Evolutionary conservation across 2,329 filamentous ascomycete species (phyloP), one percentile per base, ranked within the genome.

Genomic region (Dactylella cylindrospora): DNA sequence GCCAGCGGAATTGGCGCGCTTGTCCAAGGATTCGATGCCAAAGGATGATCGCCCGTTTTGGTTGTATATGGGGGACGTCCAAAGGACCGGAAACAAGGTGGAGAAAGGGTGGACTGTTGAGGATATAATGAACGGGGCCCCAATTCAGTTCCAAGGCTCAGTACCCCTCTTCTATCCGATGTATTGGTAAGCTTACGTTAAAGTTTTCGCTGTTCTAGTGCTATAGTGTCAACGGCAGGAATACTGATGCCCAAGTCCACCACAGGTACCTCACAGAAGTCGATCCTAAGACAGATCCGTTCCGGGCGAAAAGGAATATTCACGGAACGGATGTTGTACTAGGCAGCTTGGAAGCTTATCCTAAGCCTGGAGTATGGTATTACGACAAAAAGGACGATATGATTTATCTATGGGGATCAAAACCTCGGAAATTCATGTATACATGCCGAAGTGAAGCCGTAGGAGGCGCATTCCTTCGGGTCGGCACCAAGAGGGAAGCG

Each of bases 341-440:
- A 19, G 49, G 28, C 2, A 49, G 41, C 13, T n/a, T 61, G 25
- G 41, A 53, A 13, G 19, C 13, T 1, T 19, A 26, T 5, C 38
- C 39, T 6, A 61, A 52, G 8, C 55, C 55, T 5, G 55, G 55
- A 7, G 47, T 61, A 10, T 61, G 55, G 55, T 22, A 5, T 3
- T 53, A 43, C 23, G 38, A 53, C 13, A 26, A 35, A 5, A 19
- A 29, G 2, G 19, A 31, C 7, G 10, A 41, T 15, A 41, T 36
- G 19, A 15, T 61, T 20, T 61, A 61, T 38, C 22, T 41, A 13
- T 44, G 15, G 17, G 41, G 55, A 4, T 53, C 55, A 7, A 46
- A 61, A 25, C n/a, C n/a, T n/a, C n/a, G n/a, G n/a, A 61, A 47
- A 25, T 61, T 61, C 9, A 38, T 61, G 15, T 61, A 61, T 25